Evolutionary conservation across 495 filamentous ascomycete genomes (phyloP).

Genomic region (Aspergillus ellipticus): DNA sequence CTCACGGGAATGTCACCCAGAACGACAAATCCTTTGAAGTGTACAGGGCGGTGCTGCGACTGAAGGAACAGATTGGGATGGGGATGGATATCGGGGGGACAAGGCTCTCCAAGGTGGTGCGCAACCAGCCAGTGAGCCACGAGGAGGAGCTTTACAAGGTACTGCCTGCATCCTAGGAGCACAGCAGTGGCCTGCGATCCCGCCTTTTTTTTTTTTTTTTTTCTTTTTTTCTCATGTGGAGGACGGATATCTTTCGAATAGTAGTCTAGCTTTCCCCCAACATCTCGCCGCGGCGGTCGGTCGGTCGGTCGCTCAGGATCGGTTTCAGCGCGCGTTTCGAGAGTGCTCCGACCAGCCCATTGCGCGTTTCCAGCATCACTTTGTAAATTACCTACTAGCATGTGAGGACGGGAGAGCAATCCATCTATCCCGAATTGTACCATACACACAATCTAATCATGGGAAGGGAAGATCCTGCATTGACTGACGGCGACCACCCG

Average conservation of each 20-base stretch:
- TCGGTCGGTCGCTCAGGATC: too few relatives aligned
- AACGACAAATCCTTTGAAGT: conserved; percentile 37
- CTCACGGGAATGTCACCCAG: conserved; percentile 35
- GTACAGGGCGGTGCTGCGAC: conserved; percentile 34
- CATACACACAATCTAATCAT: neutral
- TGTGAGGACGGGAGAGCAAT: neutral
- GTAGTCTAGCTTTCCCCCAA: too few relatives aligned
- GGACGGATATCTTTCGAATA: too few relatives aligned
- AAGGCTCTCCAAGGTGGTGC: conserved; percentile 21
- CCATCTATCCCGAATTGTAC: neutral
- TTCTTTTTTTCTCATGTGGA: too few relatives aligned
- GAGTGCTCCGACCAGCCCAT: neutral
- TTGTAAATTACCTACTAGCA: neutral
- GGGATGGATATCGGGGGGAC: conserved; percentile 45
- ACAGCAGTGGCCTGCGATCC: neutral
- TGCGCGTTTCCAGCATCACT: neutral
- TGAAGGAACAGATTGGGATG: conserved; percentile 46
- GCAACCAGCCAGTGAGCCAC: conserved; percentile 32
- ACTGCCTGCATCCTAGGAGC: conserved; percentile 2
- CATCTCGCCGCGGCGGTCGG: too few relatives aligned
- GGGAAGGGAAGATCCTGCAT: neutral
- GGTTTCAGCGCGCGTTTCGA: neutral
- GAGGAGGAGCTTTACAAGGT: conserved; percentile 41
- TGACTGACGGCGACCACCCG: neutral
- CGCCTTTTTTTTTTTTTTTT: neutral